Evolutionary conservation across 2,329 filamentous ascomycete genomes (phyloP), one percentile per base, ranked within the genome.

Genomic region (Colletotrichum sp.): DNA sequence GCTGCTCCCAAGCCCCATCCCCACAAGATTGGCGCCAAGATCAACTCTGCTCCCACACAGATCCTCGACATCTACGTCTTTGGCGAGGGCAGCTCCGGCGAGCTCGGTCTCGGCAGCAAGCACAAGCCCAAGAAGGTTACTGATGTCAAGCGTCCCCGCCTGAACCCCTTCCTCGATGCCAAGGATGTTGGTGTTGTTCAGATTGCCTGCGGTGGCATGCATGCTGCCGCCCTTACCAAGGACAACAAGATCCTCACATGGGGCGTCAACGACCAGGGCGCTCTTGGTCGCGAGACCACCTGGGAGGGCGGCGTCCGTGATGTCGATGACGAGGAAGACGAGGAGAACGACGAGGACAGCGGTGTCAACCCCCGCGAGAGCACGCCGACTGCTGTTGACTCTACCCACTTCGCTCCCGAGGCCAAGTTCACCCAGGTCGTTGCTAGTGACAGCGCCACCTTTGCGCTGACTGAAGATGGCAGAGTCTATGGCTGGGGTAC

Each of bases 191-290:
- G 92, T 62, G 92, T 97, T 44, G 94, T 97, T 4, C 92, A 95
- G 84, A 85, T 98, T 73, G 92, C 94, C 67, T 92, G 93, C 76
- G 95, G 95, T 77, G 95, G 95, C 72, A 96, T 98, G 95, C 95
- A 98, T 85, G 92, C 90, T 69, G 88, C 94, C 77, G 95, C 93
- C 5, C 86, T 97, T 69, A 96, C 95, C 66, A 90, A 93, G 79
- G 93, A 96, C 84, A 95, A 96, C 88, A 93, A 93, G 85, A 94
- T 98, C 79, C 87, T 95, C 70, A 96, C 94, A 32, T 98, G 95
- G 95, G 95, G 95, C 70, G 95, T 97, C 79, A 97, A 97, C 82
- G 95, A 98, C 81, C 93, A 96, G 81, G 94, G 94, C 78, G 94
- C 95, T 10, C 89, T 98, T 49, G 95, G 95, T 57, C 90, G 95